Evolutionary conservation across 352 stramenopile species (phyloP).

Genomic region (Globisporangium megalacanthum): DNA sequence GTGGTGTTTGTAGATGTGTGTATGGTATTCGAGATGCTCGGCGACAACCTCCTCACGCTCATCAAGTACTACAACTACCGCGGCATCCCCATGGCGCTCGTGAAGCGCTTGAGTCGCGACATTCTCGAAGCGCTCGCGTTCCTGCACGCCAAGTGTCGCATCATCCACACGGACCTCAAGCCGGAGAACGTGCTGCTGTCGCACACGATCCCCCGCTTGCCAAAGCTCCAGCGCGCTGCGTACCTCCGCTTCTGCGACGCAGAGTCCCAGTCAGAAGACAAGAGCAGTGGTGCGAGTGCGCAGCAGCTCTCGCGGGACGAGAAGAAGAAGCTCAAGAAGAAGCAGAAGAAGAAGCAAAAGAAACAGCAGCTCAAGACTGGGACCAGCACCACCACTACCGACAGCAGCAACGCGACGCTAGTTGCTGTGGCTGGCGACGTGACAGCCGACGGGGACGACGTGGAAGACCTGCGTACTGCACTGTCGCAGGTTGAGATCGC

Average conservation of each 20-base stretch:
- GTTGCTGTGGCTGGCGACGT: background rate
- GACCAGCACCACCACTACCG: constrained; percentile 12
- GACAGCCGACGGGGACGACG: background rate
- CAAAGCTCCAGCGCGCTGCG: constrained; percentile 52
- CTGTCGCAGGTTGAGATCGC: constrained; percentile 7
- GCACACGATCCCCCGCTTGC: constrained; percentile 62
- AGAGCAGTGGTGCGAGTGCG: constrained; percentile 27
- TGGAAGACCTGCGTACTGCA: constrained; percentile 2
- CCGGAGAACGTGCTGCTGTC: constrained; percentile 98
- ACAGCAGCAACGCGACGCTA: constrained; percentile 1
- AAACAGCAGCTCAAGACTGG: constrained; percentile 72
- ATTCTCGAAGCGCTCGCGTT: constrained; percentile 97
- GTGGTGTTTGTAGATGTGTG: constrained; percentile 74
- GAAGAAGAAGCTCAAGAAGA: constrained; percentile 92
- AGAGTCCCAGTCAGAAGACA: constrained; percentile 26
- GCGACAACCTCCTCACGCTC: constrained; percentile 97
- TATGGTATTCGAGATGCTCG: constrained; percentile 99
- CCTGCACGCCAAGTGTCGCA: constrained; percentile 95
- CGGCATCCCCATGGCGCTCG: constrained; percentile 93
- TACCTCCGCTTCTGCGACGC: constrained; percentile 33
- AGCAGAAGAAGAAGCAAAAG: constrained; percentile 93
- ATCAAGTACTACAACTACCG: constrained; percentile 99
- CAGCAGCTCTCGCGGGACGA: constrained; percentile 75
- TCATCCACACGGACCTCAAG: constrained; percentile 99
- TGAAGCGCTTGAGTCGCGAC: constrained; percentile 93